Percentiles rank a stretch among this genome's conserved stretches.
Conservation (phyloP, 1,139 yeast genomes). For the Saccharomyces pastorianus region DNA sequence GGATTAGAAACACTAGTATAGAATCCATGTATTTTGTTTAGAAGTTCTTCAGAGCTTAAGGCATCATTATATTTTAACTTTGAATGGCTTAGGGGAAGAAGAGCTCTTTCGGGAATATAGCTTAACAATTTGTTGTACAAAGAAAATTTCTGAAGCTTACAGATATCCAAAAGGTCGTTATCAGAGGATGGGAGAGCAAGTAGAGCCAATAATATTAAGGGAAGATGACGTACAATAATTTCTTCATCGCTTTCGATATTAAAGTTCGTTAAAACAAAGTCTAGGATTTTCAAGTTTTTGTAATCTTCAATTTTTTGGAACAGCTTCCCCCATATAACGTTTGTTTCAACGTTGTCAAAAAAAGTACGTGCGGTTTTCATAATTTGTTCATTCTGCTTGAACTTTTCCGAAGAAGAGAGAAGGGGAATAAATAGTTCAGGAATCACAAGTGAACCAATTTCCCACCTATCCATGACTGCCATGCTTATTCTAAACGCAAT, state of each 20-base stretch:
- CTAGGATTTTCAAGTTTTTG: slow-evolving; percentile 39
- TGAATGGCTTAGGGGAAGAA: slow-evolving; percentile 40
- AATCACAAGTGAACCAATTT: slow-evolving; percentile 65
- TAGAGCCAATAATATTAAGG: slow-evolving; percentile 51
- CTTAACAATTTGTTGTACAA: slow-evolving; percentile 36
- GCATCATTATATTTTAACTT: slow-evolving; percentile 19
- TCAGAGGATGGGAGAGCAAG: slow-evolving; percentile 24
- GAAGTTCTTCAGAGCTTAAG: slow-evolving; percentile 17
- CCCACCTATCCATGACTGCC: slow-evolving; percentile 88
- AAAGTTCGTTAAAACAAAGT: slow-evolving; percentile 55
- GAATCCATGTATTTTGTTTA: slow-evolving; percentile 29
- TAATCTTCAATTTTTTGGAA: slow-evolving; percentile 34
- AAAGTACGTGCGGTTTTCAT: slow-evolving; percentile 54
- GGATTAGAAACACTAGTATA: slow-evolving; percentile 27
- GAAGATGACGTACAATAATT: slow-evolving; percentile 65
- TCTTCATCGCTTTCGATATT: slow-evolving; percentile 73
- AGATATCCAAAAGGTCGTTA: not conserved
- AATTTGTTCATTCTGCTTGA: slow-evolving; percentile 35
- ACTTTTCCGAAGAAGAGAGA: slow-evolving; percentile 36
- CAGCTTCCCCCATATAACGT: slow-evolving; percentile 64
- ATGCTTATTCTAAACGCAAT: slow-evolving; percentile 54
- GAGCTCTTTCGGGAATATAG: slow-evolving; percentile 54
- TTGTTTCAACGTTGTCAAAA: slow-evolving; percentile 79
- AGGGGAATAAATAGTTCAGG: slow-evolving; percentile 65
- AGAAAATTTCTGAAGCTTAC: not conserved